Evolutionary conservation across 2,329 filamentous ascomycete genomes (phyloP).

Genomic region (Celoporthe dispersa): DNA sequence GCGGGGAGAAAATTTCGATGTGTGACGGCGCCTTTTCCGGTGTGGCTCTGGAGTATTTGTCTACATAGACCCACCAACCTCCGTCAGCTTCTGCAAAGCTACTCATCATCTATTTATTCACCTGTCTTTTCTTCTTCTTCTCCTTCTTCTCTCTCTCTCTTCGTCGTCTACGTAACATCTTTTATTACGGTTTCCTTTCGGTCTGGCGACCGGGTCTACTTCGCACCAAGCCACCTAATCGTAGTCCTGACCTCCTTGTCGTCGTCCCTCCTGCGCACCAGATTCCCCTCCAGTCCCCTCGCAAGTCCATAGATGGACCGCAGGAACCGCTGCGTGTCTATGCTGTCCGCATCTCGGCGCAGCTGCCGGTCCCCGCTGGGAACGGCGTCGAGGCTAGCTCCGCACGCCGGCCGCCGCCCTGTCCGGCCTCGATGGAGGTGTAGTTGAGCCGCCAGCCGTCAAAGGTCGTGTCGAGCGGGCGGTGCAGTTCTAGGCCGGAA

Average conservation of each 20-base stretch:
- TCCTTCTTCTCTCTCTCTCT: no score
- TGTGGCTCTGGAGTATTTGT: neutral
- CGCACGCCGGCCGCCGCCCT: slow-evolving; percentile 54
- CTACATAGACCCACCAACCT: neutral
- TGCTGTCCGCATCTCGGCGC: slow-evolving; percentile 8
- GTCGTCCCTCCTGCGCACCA: neutral
- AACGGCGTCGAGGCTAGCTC: slow-evolving; percentile 52
- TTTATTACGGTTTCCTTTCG: no score
- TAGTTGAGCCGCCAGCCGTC: slow-evolving; percentile 53
- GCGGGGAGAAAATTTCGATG: neutral
- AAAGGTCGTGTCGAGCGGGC: slow-evolving; percentile 48
- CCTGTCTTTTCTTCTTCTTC: neutral
- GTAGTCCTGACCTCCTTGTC: slow-evolving; percentile 17
- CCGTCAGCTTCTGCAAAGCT: neutral
- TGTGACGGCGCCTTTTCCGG: neutral
- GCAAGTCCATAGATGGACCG: slow-evolving; percentile 26
- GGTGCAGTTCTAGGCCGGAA: slow-evolving; percentile 57
- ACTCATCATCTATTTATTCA: neutral
- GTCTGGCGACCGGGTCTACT: neutral
- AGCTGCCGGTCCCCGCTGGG: slow-evolving; percentile 25
- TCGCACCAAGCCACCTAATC: slow-evolving; percentile 21
- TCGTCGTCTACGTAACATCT: no score
- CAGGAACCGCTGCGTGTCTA: slow-evolving; percentile 20
- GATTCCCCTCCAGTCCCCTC: slow-evolving; percentile 17
- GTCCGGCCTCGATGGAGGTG: slow-evolving; percentile 56